These are phyloP conservation scores for Ceratobasidium sp. DNA, from an alignment of 1,284 basidiomycete genomes.

Conservation along the genomic window DNA sequence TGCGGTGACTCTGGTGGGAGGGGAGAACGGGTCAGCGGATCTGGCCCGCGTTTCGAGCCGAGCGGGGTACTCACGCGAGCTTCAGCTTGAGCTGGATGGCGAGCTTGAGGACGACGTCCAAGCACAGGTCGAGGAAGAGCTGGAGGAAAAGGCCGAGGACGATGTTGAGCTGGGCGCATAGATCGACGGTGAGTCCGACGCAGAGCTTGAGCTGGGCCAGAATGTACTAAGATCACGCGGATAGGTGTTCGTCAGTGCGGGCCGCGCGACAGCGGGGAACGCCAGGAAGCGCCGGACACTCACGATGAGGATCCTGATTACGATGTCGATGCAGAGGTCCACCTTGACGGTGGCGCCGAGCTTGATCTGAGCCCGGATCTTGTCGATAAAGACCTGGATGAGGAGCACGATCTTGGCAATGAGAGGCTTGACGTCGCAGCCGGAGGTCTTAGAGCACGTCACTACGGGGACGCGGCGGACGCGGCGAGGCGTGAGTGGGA, in stretches of 20 bases:
- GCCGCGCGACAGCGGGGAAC: not conserved
- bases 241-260: not conserved
- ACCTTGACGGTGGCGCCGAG: slow-evolving; percentile 27
- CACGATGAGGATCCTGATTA: slow-evolving; percentile 25
- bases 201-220: not conserved
- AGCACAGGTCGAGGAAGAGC: not conserved
- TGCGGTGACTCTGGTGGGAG: not conserved
- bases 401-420: slow-evolving; percentile 1
- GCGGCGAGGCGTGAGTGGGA: not conserved
- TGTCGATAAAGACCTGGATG: slow-evolving; percentile 13
- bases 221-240: not conserved
- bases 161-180: not conserved
- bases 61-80: not conserved
- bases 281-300: not conserved
- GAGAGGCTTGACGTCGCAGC: slow-evolving; percentile 25
- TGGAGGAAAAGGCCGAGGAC: not conserved
- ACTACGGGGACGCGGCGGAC: not conserved
- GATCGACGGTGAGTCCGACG: not conserved
- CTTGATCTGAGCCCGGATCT: not conserved
- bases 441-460: slow-evolving; percentile 16
- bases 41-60: not conserved
- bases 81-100: not conserved
- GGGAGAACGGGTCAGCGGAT: not conserved
- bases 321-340: not conserved
- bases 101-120: slow-evolving; percentile 5